Evolutionary conservation across 495 filamentous ascomycete genomes (phyloP), one percentile per base, ranked within the genome.

Genomic region (Pyronema domesticum): DNA sequence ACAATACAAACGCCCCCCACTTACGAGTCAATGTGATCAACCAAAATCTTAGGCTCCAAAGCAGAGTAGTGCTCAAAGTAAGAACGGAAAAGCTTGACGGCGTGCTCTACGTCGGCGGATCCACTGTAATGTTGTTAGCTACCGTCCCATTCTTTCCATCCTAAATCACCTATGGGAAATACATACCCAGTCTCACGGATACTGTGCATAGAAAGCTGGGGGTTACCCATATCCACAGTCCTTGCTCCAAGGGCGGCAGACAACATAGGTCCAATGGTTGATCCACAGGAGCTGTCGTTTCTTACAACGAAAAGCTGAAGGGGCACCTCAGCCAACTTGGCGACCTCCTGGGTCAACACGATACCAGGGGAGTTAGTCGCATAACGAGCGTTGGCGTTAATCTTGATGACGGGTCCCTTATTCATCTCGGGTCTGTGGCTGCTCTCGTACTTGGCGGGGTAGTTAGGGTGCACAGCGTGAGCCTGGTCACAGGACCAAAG

Each of bases 401-500:
- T 66, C 72, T 99, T 99, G 71, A 99, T 85, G 40, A 95, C 89
- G 13, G 85, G 81, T 37, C 91, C 91, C 68, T 86, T 85, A 75
- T 99, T 99, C 74, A 96, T 89, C 63, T 91, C 82, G 4, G 93
- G 91, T 51, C 82, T 78, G 70, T 96, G 91, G 57, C 84, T 81
- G 37, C 77, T 67, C 71, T 99, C 91, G 68, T 96, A 94, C 70
- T 96, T 96, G 57, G 68, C 75, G 0, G 80, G 71, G 69, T 94
- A 96, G 71, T 99, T 99, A 37, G 91, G 91, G 67, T 99, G 82
- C 13, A 96, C 80, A 1, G 80, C 80, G 70, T 99, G 91, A 3
- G 93, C 88, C 89, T 96, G 95, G 67, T 99, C 91, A 39, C 93
- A 93, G 7, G 89, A 95, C 57, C 96, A 74, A 40, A 99, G 77